Evolutionary conservation across 345 rosid species (phyloP), one percentile per base, ranked within the genome.

Genomic region (Brassica juncea): DNA sequence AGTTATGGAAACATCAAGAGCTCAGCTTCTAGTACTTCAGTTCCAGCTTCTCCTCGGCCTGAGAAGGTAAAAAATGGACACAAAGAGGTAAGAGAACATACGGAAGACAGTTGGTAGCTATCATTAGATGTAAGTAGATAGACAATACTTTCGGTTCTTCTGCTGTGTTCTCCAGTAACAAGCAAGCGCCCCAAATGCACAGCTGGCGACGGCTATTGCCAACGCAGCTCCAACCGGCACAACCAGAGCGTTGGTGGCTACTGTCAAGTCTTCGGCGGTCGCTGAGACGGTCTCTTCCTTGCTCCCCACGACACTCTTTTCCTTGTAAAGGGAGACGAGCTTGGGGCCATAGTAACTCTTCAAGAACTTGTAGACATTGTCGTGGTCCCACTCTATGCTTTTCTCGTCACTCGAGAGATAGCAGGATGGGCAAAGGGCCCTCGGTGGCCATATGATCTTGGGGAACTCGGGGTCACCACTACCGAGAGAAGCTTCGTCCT

Each of bases 91-190:
- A 76, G 39, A 14, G 11, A 30, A 30, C 72, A 31, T n/a, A 58
- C 11, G 60, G 27, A 74, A 16, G 35, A 52, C 71, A 80, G 44
- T 55, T 64, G 8, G 67, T 47, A 75, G 52, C 63, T 71, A 64
- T 63, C 80, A 81, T 77, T 80, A 70, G 76, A 62, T 82, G 73
- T 66, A 74, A 86, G 86, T 88, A 85, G 84, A 88, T 90, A 86
- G 85, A 86, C 82, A 79, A 83, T 91, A 95, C 99, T 93, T 95
- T 73, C 94, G 91, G 84, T 85, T 95, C 92, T 95, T 95, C 90
- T 95, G 98, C 72, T 82, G 97, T 7, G 96, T 88, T 16, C 98
- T 93, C 98, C 99, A 95, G 89, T 90, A 95, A 86, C 97, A 95
- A 6, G 99, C 94, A 11, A 95, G 97, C 1, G 94, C 99, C 77